Base-by-base conservation (phyloP, 164 flowering plant species). In the Aristolochia fimbriata region DNA sequence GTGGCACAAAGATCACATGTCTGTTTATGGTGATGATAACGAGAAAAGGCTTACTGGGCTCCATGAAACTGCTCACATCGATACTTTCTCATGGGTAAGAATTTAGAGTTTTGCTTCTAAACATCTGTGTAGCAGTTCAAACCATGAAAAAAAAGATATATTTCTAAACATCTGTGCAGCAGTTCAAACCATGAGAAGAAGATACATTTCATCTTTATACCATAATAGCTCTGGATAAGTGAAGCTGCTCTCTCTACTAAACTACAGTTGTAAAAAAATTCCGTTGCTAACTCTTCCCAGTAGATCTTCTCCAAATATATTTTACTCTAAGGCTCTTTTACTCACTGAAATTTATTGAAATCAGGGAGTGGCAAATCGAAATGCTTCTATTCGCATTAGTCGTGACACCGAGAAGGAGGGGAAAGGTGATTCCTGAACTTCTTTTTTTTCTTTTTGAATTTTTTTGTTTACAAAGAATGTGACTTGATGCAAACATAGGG, bases 1-100 rank as follows among this genome's bases (percentile, higher is more conserved):
- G 51, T 76, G 72, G 72, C 98, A 91, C 88, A 83, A 78, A 61
- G 96, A 88, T 47, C 98, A 91, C 73, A 91, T 91, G 73, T 80
- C 95, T 51, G 98, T 95, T 3, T 91, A 75, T 59, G 76, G 79
- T 17, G 74, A 73, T 58, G 76, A 77, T 19, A 73, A 76, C 22
- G 79, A 75, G 37, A 67, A 75, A 10, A 70, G 75, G 14, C 66
- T 75, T 55, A 75, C 78, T 17, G 75, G 78, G 8, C 63, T 53
- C 15, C 78, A 75, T 68, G 78, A 75, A 48, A 76, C 76, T 4
- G 79, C 79, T 6, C 71, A 73, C 30, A 76, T 76, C 56, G 49
- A 73, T 37, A 70, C 72, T 21, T 76, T 76, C 61, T 15, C 21
- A 50, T 76, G 79, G 79, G 79, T 76, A 67, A 31, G 55, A 19